phyloP scores from a whole-genome alignment of 2,329 filamentous ascomycete genomes.

The Nothophaeocryptopus gaeumannii region DNA sequence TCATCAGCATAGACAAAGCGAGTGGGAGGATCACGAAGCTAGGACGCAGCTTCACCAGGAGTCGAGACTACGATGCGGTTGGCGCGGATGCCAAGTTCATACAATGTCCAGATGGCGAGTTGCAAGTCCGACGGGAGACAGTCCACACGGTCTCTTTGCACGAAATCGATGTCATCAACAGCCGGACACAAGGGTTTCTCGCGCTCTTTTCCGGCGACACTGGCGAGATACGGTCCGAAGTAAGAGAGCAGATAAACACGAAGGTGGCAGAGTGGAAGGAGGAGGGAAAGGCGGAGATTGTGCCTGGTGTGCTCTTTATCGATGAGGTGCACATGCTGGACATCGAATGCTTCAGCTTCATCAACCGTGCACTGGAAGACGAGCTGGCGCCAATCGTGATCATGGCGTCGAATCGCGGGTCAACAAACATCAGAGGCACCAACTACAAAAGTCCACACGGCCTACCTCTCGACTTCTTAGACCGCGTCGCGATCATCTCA shows the following conservation, averaged over 20 bases:
- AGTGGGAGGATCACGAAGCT: slow-evolving; percentile 98
- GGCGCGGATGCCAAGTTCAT: slow-evolving; percentile 97
- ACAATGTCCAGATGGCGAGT: slow-evolving; percentile 93
- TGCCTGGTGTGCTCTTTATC: slow-evolving; percentile 95
- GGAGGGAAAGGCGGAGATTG: slow-evolving; percentile 97
- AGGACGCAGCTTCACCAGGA: slow-evolving; percentile 88
- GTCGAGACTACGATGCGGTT: slow-evolving; percentile 98
- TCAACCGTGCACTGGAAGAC: slow-evolving; percentile 94
- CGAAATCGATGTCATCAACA: slow-evolving; percentile 99
- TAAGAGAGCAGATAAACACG: slow-evolving; percentile 97
- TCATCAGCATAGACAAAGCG: slow-evolving; percentile 97
- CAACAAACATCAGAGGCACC: slow-evolving; percentile 87
- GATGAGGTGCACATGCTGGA: slow-evolving; percentile 99
- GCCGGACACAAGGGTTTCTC: slow-evolving; percentile 94
- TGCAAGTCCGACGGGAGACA: slow-evolving; percentile 95
- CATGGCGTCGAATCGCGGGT: slow-evolving; percentile 96
- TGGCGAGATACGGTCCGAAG: slow-evolving; percentile 94
- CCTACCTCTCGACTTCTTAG: slow-evolving; percentile 89
- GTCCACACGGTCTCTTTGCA: slow-evolving; percentile 95
- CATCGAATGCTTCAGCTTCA: slow-evolving; percentile 97
- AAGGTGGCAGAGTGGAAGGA: slow-evolving; percentile 99
- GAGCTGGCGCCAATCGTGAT: slow-evolving; percentile 96
- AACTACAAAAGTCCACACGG: slow-evolving; percentile 92
- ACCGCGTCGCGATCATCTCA: slow-evolving; percentile 93
- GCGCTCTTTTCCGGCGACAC: slow-evolving; percentile 97